A percentile compares a stretch with the other conserved stretches of the same genome.
These are phyloP conservation scores for Calonectria hongkongensis DNA, from an alignment of 2,329 filamentous ascomycete species.

Conservation along the genomic window DNA sequence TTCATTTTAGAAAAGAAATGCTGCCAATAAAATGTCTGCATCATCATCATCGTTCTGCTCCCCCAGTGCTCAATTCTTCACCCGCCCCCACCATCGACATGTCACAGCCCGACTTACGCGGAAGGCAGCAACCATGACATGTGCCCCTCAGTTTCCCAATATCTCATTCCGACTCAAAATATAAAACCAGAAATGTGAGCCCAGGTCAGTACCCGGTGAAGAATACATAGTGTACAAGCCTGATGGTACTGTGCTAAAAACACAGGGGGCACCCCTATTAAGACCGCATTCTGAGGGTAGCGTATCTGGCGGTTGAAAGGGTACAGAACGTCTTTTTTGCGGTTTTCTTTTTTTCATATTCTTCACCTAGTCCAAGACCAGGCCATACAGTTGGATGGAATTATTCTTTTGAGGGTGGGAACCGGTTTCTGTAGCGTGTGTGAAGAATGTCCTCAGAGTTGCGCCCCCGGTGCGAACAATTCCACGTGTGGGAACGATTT, in stretches of 20 bases:
- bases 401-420: background rate
- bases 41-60: constrained; percentile 17
- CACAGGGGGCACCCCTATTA: background rate
- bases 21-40: background rate
- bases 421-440: background rate
- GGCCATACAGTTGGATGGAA: background rate
- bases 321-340: constrained; percentile 8
- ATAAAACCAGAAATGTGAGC: constrained; percentile 14
- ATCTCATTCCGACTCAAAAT: background rate
- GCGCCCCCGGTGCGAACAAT: background rate
- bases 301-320: constrained; percentile 14
- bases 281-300: constrained; percentile 18
- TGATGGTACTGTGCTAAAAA: background rate
- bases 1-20: background rate
- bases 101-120: background rate
- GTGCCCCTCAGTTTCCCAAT: constrained; percentile 20
- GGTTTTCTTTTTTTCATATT: background rate
- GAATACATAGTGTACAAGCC: background rate
- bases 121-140: background rate
- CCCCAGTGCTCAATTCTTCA: constrained; percentile 5
- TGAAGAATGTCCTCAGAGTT: background rate
- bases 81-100: background rate
- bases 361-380: background rate
- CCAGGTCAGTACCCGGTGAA: constrained; percentile 15
- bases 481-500: background rate